Conservation (phyloP, 176 grass and related monocot species). For the Eragrostis curvula region DNA sequence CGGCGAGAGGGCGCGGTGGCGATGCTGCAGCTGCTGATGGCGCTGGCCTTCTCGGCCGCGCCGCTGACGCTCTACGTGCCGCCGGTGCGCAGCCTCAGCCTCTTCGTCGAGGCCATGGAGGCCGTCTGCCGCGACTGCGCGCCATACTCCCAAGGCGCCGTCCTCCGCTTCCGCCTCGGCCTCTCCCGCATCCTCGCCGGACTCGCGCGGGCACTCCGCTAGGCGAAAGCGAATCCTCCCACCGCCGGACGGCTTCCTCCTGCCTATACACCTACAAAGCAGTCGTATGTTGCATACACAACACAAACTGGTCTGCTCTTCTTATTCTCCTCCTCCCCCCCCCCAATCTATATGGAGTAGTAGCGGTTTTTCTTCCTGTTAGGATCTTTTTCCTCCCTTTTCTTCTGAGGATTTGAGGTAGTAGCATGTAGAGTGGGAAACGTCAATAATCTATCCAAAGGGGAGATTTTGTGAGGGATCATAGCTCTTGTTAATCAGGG, state of each 20-base stretch:
- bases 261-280: neutral
- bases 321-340: neutral
- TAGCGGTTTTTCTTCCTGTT: neutral
- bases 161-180: conserved; percentile 60
- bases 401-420: neutral
- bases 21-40: conserved; percentile 88
- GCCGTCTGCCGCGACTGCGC: conserved; percentile 58
- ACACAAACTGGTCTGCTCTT: neutral
- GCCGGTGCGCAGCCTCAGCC: conserved; percentile 81
- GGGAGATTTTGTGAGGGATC: conserved; percentile 29
- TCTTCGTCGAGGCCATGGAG: conserved; percentile 84
- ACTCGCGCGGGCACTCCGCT: conserved; percentile 58
- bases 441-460: conserved; percentile 28
- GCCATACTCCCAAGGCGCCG: conserved; percentile 63
- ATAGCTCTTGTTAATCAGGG: too few relatives aligned
- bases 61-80: conserved; percentile 93
- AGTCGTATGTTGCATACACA: neutral
- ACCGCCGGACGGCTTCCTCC: neutral
- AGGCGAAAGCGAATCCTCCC: neutral
- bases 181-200: conserved; percentile 59
- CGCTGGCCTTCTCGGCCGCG: conserved; percentile 88
- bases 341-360: too few relatives aligned
- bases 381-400: neutral
- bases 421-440: neutral
- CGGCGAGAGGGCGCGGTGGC: neutral